Evolutionary conservation across 2,329 filamentous ascomycete genomes (phyloP).

Genomic region (Leptodontidium sp.): DNA sequence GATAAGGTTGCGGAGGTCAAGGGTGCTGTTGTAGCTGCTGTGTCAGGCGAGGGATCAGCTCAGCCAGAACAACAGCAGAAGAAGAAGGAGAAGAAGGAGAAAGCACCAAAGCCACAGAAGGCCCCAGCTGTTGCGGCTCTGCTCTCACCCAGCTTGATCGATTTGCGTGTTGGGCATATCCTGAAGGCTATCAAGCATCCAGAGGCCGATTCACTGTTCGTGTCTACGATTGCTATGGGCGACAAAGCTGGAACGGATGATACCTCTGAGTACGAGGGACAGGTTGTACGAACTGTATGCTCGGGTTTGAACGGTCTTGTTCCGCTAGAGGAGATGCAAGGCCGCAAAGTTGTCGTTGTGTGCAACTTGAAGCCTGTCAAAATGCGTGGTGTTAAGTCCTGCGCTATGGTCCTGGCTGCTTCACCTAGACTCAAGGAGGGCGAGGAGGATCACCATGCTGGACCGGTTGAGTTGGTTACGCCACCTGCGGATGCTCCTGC

Average conservation of each 20-base stretch:
- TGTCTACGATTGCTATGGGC: conserved; percentile 94
- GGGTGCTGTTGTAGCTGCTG: conserved; percentile 47
- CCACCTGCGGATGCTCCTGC: conserved; percentile 82
- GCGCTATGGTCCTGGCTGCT: conserved; percentile 93
- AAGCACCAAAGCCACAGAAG: conserved; percentile 79
- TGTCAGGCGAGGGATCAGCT: conserved; percentile 36
- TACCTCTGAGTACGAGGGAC: conserved; percentile 89
- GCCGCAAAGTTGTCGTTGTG: conserved; percentile 92
- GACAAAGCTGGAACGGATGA: conserved; percentile 87
- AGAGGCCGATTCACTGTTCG: conserved; percentile 94
- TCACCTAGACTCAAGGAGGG: conserved; percentile 85
- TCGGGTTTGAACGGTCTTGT: conserved; percentile 94
- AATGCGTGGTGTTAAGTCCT: conserved; percentile 88
- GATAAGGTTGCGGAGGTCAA: conserved; percentile 55
- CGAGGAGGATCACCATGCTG: conserved; percentile 84
- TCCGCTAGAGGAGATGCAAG: conserved; percentile 95
- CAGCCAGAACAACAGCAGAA: conserved; percentile 56
- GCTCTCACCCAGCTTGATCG: conserved; percentile 85
- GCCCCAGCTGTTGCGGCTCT: conserved; percentile 74
- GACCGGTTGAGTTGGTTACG: conserved; percentile 89
- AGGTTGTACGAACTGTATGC: conserved; percentile 93
- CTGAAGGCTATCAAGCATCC: conserved; percentile 95
- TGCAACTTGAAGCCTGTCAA: conserved; percentile 99
- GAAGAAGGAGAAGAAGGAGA: conserved; percentile 91
- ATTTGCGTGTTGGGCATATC: conserved; percentile 96